phyloP scores from a whole-genome alignment of 2,329 filamentous ascomycete species.

The Hirsutella minnesotensis region DNA sequence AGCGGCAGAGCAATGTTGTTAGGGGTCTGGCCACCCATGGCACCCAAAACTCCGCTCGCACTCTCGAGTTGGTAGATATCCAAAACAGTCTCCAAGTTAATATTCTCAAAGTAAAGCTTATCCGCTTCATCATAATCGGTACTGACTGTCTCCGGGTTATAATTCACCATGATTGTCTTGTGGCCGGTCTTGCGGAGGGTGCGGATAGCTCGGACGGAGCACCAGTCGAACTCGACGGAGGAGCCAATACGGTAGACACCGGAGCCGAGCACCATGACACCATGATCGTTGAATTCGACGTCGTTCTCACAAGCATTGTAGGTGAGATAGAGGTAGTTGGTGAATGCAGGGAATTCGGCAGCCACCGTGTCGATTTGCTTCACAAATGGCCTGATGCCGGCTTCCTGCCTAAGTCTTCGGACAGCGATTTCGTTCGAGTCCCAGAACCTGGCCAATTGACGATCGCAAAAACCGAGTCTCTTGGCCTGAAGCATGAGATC shows the following conservation, averaged over 20 bases:
- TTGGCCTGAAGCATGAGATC: slow-evolving; percentile 73
- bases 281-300: slow-evolving; percentile 73
- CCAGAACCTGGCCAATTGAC: slow-evolving; percentile 88
- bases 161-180: slow-evolving; percentile 96
- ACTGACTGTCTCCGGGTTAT: slow-evolving; percentile 79
- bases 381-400: slow-evolving; percentile 75
- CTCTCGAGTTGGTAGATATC: slow-evolving; percentile 88
- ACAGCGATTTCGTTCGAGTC: slow-evolving; percentile 89
- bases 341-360: slow-evolving; percentile 86
- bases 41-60: slow-evolving; percentile 75
- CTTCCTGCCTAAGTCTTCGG: slow-evolving; percentile 71
- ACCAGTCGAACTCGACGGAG: slow-evolving; percentile 98
- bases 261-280: slow-evolving; percentile 91
- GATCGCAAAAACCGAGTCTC: slow-evolving; percentile 86
- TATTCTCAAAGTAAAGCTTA: slow-evolving; percentile 90
- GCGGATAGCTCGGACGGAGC: slow-evolving; percentile 85
- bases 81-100: slow-evolving; percentile 77
- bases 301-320: slow-evolving; percentile 89
- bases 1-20: slow-evolving; percentile 95
- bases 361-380: slow-evolving; percentile 99
- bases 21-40: slow-evolving; percentile 93
- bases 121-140: slow-evolving; percentile 96
- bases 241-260: slow-evolving; percentile 96
- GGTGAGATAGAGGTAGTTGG: slow-evolving; percentile 93
- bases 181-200: slow-evolving; percentile 72